Evolutionary conservation across 495 filamentous ascomycete species (phyloP).

Genomic region (Xylaria venustula): DNA sequence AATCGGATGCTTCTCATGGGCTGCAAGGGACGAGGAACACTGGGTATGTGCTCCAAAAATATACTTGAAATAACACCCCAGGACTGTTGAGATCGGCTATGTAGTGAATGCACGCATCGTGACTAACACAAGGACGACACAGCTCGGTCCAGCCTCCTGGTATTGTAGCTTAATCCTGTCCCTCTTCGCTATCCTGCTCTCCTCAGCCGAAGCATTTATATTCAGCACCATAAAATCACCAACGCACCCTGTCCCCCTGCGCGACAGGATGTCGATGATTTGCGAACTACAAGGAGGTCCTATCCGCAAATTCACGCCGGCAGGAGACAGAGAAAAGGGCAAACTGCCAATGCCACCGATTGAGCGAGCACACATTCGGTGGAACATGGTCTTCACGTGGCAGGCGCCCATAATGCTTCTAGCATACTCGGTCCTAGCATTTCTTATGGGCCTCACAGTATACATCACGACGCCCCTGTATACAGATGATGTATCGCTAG

Average conservation of each 20-base stretch:
- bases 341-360: background rate
- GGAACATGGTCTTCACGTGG: conserved; percentile 35
- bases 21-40: conserved; percentile 16
- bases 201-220: conserved; percentile 25
- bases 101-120: background rate
- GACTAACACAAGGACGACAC: background rate
- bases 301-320: background rate
- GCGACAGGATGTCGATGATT: conserved; percentile 6
- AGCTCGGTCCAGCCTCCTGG: conserved; percentile 22
- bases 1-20: conserved; percentile 35
- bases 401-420: conserved; percentile 32
- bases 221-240: conserved; percentile 20
- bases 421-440: conserved; percentile 26
- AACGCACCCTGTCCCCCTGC: background rate
- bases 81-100: background rate
- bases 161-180: conserved; percentile 32
- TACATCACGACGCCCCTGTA: conserved; percentile 28
- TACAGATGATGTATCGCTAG: background rate
- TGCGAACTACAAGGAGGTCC: background rate
- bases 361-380: conserved; percentile 3
- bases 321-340: background rate
- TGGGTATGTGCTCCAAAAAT: conserved; percentile 16
- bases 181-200: conserved; percentile 25
- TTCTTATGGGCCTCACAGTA: conserved; percentile 28
- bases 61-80: background rate